Evolutionary conservation across 495 filamentous ascomycete genomes (phyloP), one percentile per base, ranked within the genome.

Genomic region (Penicillium subrubescens): DNA sequence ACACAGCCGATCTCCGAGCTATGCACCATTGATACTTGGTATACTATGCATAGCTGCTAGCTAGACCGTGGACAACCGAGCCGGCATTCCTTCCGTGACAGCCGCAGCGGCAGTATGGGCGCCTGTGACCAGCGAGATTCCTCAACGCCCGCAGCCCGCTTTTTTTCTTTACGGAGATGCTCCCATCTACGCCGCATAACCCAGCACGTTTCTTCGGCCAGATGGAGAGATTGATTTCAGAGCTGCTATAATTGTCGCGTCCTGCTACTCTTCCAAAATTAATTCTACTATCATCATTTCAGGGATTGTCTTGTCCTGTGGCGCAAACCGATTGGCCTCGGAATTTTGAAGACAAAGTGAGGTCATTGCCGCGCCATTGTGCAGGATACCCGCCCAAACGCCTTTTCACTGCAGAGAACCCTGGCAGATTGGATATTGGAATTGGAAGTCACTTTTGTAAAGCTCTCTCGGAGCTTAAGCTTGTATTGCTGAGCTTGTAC

Each of bases 171-270:
- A 31, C 27, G 31, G 59, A 64, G 67, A 79, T 76, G 69, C 76
- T 79, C 68, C 62, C 51, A 65, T 52, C 73, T 80, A 80, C 78
- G 78, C 78, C 48, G 78, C 71, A 80, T 76, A 79, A 72, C 68
- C 73, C 78, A 80, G 75, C 72, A 79, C 76, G 63, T 62, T 35
- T 51, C 34, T 55, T 23, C 48, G 61, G 61, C 58, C 68, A 55
- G 68, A 61, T 41, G 67, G 63, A 66, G 86, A 44, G 14, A 8
- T 57, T 54, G 46, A 21, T 15, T 37, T 14, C 6, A 57, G 15
- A 14, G 6, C 14, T 19, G 21, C 5, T 56, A 56, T 35, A 56
- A 35, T 39, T 57, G 14, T 39, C 55, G 51, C 29, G 41, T 58
- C 21, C 37, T 33, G 35, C 10, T 17, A 27, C 21, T 23, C 21